Evolutionary conservation across 768 basidiomycete genomes (phyloP), one percentile per base, ranked within the genome.

Genomic region (Chlorophyllum brunneum): DNA sequence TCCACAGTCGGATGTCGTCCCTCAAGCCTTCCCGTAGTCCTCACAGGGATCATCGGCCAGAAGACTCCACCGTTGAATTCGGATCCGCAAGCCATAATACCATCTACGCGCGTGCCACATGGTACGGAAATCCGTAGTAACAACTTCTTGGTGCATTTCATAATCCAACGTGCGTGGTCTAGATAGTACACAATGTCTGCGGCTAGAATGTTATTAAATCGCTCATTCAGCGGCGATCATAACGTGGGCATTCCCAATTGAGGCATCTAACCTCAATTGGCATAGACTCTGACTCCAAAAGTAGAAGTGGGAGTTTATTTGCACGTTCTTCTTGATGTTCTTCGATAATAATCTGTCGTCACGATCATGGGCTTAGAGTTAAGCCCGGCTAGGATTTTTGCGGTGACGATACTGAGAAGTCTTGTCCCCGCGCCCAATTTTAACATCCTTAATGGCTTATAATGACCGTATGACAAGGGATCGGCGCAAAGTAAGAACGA

Each of bases 361-460:
- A 83, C 66, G 49, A 92, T 71, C 23, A 65, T 61, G 27, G 59
- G 54, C 5, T 60, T 49, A 0, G 65, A 58, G 5, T 55, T 50
- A 1, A 61, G 56, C 16, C 58, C 43, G n/a, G 44, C 37, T 7
- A 80, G 63, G 13, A 61, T 50, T 54, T 66, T 82, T 1, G 81
- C 79, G 1, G 75, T 70, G 9, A 80, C 73, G 56, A 94, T 84
- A 57, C 88, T 88, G n/a, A 92, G 75, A 49, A 92, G 69, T 3
- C 91, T 91, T 0, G 91, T 93, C 2, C 91, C 91, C 0, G 88
- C 87, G 4, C 91, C 90, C n/a, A 94, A 76, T 65, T 94, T 89
- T 37, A 93, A 75, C 10, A 92, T 61, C 2, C 80, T 70, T 1
- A 79, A 48, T 6, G 68, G 56, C 45, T 34, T 47, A 9, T 0